phyloP scores from a whole-genome alignment of 352 stramenopile species.

The Hyaloperonospora brassicae region DNA sequence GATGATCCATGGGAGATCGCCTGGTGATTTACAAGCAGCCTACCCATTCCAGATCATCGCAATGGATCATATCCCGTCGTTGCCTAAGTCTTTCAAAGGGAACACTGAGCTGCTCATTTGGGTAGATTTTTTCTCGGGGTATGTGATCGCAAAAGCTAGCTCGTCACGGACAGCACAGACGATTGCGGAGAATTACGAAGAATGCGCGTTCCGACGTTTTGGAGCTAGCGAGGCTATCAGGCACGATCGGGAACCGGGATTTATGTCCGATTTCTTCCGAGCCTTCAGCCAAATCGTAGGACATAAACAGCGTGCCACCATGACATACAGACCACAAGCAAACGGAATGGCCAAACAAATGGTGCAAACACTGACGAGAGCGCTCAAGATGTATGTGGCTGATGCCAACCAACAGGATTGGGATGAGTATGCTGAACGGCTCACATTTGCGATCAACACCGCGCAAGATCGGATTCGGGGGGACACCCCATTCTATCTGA shows the following conservation, averaged over 20 bases:
- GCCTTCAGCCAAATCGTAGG: background rate
- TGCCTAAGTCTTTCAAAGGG: too few species aligned
- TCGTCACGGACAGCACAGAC: background rate
- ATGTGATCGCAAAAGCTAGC: too few species aligned
- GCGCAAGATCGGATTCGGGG: too few species aligned
- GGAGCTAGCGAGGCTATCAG: conserved; percentile 3
- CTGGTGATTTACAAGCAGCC: too few species aligned
- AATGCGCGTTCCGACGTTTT: conserved; percentile 16
- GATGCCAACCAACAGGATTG: background rate
- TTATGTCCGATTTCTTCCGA: background rate
- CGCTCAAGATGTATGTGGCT: background rate
- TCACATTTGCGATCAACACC: background rate
- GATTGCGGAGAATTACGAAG: conserved; percentile 9
- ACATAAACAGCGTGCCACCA: background rate
- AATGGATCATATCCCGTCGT: too few species aligned
- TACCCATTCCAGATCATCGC: too few species aligned
- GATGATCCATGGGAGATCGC: too few species aligned
- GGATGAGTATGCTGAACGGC: background rate
- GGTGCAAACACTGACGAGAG: background rate
- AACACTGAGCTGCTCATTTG: too few species aligned
- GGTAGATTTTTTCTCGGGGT: too few species aligned
- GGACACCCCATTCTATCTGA: too few species aligned
- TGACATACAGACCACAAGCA: background rate
- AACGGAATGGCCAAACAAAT: background rate
- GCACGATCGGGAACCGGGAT: background rate